Conservation (phyloP, 441 rosid species). For the Gossypium gossypioides region DNA sequence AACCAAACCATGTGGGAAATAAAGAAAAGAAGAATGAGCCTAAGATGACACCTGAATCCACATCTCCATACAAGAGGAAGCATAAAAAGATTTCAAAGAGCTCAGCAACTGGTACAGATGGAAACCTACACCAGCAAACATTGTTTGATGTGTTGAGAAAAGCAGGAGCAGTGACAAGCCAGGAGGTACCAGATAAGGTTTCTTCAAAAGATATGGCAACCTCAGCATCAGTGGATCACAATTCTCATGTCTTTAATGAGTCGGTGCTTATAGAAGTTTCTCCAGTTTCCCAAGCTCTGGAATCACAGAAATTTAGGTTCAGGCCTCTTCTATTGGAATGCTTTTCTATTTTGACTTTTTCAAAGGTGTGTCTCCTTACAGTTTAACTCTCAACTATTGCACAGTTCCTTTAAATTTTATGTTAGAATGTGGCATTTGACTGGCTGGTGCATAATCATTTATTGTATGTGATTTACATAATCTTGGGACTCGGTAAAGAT, state of each 20-base stretch:
- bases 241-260: constrained; percentile 28
- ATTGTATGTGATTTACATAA: neutral
- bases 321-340: constrained; percentile 63
- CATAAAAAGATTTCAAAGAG: constrained; percentile 29
- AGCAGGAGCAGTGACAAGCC: constrained; percentile 39
- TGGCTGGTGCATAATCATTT: neutral
- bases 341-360: constrained; percentile 50
- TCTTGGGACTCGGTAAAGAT: neutral
- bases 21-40: constrained; percentile 34
- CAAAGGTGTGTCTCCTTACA: constrained; percentile 37
- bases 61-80: constrained; percentile 36
- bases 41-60: constrained; percentile 27
- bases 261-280: constrained; percentile 43
- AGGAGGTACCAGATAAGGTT: constrained; percentile 38
- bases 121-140: constrained; percentile 49
- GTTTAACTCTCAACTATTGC: constrained; percentile 5
- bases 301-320: constrained; percentile 63
- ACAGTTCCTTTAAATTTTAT: neutral
- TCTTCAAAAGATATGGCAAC: constrained; percentile 23
- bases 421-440: neutral
- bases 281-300: constrained; percentile 42
- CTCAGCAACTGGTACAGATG: constrained; percentile 29
- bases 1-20: constrained; percentile 23
- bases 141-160: constrained; percentile 48
- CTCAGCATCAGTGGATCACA: constrained; percentile 26